Conservation (phyloP, 2,329 filamentous ascomycete species). For the Botrytis cinerea region DNA sequence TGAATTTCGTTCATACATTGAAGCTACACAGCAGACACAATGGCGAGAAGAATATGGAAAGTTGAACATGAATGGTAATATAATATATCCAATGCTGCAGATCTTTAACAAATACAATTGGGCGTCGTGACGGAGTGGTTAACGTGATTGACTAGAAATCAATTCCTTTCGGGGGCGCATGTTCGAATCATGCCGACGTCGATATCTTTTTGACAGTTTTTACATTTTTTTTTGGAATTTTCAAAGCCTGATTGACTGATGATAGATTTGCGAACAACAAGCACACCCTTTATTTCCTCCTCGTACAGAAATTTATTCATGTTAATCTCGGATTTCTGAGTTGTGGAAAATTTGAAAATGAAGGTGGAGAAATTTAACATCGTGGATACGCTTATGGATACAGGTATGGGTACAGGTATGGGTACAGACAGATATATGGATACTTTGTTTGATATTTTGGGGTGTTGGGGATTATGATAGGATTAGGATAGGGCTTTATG, state of each 20-base stretch:
- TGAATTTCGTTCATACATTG: neutral
- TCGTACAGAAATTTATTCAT: neutral
- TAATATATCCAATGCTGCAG: rapidly evolving
- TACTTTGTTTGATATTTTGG: neutral
- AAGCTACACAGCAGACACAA: neutral
- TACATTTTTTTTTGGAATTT: neutral
- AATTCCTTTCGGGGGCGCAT: conserved; percentile 12
- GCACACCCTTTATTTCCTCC: neutral
- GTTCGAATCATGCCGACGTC: conserved; percentile 15
- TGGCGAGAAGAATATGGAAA: neutral
- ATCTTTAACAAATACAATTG: neutral
- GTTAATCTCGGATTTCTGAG: neutral
- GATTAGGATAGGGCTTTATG: neutral
- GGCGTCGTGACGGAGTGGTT: conserved; percentile 17
- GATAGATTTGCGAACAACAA: neutral
- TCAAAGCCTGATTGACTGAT: neutral
- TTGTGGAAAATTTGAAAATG: neutral
- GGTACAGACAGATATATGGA: neutral
- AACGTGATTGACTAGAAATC: conserved; percentile 17
- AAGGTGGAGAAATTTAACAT: neutral
- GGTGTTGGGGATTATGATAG: neutral
- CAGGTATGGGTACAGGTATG: neutral
- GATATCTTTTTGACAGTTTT: neutral
- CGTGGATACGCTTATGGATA: neutral
- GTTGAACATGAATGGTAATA: neutral